A percentile compares a stretch with the other conserved stretches of the same genome.
phyloP scores from a whole-genome alignment of 768 basidiomycete species.

The Trichaptum fuscoviolaceum region DNA sequence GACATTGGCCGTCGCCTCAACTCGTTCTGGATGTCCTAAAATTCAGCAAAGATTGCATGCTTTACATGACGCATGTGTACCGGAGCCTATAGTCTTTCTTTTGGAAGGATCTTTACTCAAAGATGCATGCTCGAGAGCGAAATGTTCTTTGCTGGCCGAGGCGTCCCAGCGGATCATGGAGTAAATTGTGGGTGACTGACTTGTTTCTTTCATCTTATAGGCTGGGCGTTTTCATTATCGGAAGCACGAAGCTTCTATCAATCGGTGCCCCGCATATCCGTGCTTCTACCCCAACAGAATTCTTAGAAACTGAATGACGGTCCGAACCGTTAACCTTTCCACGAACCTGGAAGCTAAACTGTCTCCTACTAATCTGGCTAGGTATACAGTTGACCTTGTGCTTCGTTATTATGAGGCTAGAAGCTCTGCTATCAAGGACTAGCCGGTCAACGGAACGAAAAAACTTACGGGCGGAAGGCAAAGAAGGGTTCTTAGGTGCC shows the following conservation, averaged over 20 bases:
- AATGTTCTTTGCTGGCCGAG: background rate
- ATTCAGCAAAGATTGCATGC: background rate
- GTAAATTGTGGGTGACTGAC: background rate
- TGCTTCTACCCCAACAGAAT: background rate
- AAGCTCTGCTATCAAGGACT: background rate
- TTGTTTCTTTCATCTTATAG: background rate
- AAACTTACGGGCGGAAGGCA: no score
- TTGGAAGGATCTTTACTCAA: background rate
- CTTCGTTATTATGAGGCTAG: background rate
- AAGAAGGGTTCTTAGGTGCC: no score
- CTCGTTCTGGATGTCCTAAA: background rate
- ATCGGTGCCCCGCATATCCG: background rate
- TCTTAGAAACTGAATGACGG: background rate
- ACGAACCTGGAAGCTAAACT: background rate
- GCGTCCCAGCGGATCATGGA: background rate
- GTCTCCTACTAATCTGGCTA: background rate
- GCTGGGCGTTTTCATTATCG: background rate
- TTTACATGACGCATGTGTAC: background rate
- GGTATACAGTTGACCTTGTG: background rate
- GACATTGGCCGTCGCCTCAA: background rate
- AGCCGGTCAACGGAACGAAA: no score
- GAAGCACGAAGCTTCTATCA: background rate
- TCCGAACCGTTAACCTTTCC: background rate
- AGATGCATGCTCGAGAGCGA: background rate
- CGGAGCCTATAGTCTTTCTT: background rate